phyloP scores from a whole-genome alignment of 176 grass and related monocot species.

The Eragrostis nindensis region DNA sequence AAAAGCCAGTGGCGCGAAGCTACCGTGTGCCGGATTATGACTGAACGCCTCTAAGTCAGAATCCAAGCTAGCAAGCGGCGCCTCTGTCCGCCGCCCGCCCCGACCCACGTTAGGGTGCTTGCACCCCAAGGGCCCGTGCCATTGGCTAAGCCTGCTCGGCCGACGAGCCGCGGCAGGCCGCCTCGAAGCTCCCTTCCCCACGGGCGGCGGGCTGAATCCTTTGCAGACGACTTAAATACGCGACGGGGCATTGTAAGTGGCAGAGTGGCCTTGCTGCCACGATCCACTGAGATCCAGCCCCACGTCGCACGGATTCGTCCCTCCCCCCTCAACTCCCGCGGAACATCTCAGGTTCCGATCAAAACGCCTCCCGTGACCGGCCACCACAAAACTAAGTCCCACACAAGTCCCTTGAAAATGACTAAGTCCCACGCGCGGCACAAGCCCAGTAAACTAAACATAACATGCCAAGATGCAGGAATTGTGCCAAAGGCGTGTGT shows the following conservation, averaged over 20 bases:
- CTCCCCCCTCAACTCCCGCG: background rate
- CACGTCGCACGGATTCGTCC: constrained; percentile 16
- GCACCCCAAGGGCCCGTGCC: constrained; percentile 37
- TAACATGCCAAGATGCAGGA: too few species aligned
- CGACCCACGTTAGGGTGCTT: constrained; percentile 33
- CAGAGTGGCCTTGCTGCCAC: constrained; percentile 66
- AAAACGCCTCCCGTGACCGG: too few species aligned
- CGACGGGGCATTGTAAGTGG: constrained; percentile 67
- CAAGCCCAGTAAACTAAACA: too few species aligned
- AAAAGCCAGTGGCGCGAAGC: constrained; percentile 54
- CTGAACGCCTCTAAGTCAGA: constrained; percentile 65
- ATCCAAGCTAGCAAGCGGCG: constrained; percentile 58
- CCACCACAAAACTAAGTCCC: too few species aligned
- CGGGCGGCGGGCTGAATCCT: constrained; percentile 59
- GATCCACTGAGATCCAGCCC: constrained; percentile 55
- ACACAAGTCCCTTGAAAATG: too few species aligned
- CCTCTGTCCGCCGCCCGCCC: constrained; percentile 25
- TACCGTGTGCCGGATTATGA: constrained; percentile 62
- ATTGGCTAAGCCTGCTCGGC: background rate
- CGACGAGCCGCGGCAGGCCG: background rate
- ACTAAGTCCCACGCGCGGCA: too few species aligned
- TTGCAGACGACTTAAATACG: constrained; percentile 75
- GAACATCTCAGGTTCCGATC: too few species aligned
- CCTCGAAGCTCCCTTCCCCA: constrained; percentile 50
- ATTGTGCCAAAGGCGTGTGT: too few species aligned